phyloP scores from a whole-genome alignment of 2,329 filamentous ascomycete genomes.

The Stromatinia cepivora region DNA sequence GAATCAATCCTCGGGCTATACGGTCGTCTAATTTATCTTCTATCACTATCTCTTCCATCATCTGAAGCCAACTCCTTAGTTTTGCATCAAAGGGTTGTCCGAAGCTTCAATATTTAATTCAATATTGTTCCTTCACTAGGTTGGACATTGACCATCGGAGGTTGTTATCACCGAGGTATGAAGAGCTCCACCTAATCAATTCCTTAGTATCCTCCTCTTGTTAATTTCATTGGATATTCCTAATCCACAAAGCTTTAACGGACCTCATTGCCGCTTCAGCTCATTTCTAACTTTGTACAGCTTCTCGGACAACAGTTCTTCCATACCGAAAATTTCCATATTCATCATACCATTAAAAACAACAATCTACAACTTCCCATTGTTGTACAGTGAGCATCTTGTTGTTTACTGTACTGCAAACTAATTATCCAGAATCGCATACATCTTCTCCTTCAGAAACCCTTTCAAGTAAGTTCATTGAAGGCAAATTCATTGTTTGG shows the following conservation, averaged over 20 bases:
- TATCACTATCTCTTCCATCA: not conserved
- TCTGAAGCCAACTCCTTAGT: not conserved
- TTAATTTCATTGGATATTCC: not conserved
- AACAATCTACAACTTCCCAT: constrained; percentile 1
- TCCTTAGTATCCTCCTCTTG: not conserved
- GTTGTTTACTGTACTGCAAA: constrained; percentile 18
- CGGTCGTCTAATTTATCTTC: not conserved
- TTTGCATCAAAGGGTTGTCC: not conserved
- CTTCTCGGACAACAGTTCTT: constrained; percentile 25
- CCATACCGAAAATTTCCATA: constrained; percentile 24
- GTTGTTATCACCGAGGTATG: constrained; percentile 21
- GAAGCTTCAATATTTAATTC: not conserved
- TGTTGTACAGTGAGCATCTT: constrained; percentile 18
- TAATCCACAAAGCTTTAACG: constrained; percentile 2
- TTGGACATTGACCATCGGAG: constrained; percentile 16
- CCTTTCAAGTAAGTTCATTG: constrained; percentile 34
- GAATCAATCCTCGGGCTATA: not conserved
- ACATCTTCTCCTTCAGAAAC: constrained; percentile 16
- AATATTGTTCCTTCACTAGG: not conserved
- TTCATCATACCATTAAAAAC: constrained; percentile 4
- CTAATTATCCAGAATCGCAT: constrained; percentile 26
- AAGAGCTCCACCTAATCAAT: not conserved
- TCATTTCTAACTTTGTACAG: constrained; percentile 20
- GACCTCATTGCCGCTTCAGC: not conserved
- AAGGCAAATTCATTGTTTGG: constrained; percentile 31